Base-by-base conservation (phyloP, 2,329 filamentous ascomycete species). In the Botryotinia calthae region DNA sequence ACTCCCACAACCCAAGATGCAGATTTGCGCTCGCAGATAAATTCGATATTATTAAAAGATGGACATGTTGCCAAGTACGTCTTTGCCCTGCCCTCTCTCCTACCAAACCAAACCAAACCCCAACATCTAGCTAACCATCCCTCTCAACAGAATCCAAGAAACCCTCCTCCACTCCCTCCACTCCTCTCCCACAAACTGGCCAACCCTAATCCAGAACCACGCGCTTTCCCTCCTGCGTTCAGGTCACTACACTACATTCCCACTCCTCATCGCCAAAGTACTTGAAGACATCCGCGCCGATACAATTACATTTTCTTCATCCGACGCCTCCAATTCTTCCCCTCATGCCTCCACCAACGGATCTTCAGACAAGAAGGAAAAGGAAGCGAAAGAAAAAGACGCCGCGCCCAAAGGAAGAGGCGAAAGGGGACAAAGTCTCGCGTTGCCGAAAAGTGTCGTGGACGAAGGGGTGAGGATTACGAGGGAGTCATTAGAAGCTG, bases 21-120 rank as follows among this genome's bases (percentile, higher is more conserved):
- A 10, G 89, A 91, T 73, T 81, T 91, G 72, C 84, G 89, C 34
- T 90, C 88, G 2, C 85, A 90, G 77, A 88, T 91, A 78, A 91
- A 91, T 79, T 83, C 84, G 16, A 78, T 87, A 20, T 82, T 91
- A 37, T 82, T 91, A 48, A 83, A 84, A 58, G 88, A 89, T 63
- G 89, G 89, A 4, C 86, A 90, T 75, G 85, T 90, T 37, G 81
- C 84, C 64, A 89, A 87, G 89, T 90, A 83, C 70, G 82, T 74
- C 65, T 44, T 46, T 61, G 67, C 66, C 28, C 71, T 54, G 20
- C 72, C 67, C 44, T 25, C 44, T 42, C 62, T 64, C 63, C 72
- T 70, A 71, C 37, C 46, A 63, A 16, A 25, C 59, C 42, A 42
- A 69, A 61, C 62, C 66, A 61, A 63, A 48, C 42, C 28, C 48